Evolutionary conservation across 768 basidiomycete genomes (phyloP).

Genomic region (Trichaptum fuscoviolaceum): DNA sequence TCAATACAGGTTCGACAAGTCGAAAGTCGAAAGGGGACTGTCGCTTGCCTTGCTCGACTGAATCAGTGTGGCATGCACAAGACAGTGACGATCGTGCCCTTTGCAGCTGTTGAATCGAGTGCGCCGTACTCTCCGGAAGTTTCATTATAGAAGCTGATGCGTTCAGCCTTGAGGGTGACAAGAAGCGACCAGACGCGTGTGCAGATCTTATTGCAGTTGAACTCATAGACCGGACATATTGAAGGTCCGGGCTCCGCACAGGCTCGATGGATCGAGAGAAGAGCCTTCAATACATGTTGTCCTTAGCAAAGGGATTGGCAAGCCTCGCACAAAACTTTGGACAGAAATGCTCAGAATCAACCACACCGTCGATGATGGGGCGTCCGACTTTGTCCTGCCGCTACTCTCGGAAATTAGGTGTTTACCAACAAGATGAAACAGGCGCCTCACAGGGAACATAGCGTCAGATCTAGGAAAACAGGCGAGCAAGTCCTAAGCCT

Average conservation of each 20-base stretch:
- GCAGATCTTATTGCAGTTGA: slow-evolving; percentile 5
- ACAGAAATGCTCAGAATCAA: slow-evolving; percentile 10
- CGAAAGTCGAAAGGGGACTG: slow-evolving; percentile 10
- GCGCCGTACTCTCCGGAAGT: slow-evolving; percentile 8
- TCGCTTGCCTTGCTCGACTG: slow-evolving; percentile 22
- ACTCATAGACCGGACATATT: slow-evolving; percentile 13
- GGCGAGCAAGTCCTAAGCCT: neutral
- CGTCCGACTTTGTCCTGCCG: slow-evolving; percentile 30
- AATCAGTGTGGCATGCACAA: slow-evolving; percentile 14
- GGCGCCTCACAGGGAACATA: neutral
- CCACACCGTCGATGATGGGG: slow-evolving; percentile 27
- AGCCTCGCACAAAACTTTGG: slow-evolving; percentile 2
- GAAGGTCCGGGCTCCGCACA: slow-evolving; percentile 12
- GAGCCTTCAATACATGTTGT: slow-evolving; percentile 4
- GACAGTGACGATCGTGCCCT: slow-evolving; percentile 6
- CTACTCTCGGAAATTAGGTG: neutral
- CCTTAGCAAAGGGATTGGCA: slow-evolving; percentile 13
- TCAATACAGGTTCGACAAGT: neutral
- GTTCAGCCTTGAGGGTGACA: slow-evolving; percentile 6
- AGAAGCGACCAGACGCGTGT: slow-evolving; percentile 6
- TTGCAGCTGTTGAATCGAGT: slow-evolving; percentile 9
- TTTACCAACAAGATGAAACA: neutral
- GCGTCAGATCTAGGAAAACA: neutral
- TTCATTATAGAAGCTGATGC: slow-evolving; percentile 9
- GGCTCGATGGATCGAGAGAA: slow-evolving; percentile 6